These are phyloP conservation scores for Drosera spatulata DNA, from an alignment of 179 eudicot species.

Conservation along the genomic window DNA sequence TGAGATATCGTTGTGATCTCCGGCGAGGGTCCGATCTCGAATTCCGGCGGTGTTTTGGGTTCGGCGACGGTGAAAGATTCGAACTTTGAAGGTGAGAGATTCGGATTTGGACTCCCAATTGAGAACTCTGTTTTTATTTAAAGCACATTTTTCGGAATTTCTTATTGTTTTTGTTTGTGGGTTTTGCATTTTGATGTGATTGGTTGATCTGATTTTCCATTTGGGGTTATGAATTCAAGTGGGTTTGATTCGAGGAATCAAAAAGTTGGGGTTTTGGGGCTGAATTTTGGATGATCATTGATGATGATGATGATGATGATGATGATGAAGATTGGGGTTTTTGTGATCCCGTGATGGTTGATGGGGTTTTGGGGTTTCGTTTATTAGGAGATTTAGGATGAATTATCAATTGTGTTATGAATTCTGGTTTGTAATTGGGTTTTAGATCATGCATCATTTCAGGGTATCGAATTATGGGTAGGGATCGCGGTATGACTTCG, in stretches of 20 bases:
- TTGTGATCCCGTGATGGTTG: background rate
- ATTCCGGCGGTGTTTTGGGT: slow-evolving; percentile 4
- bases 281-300: background rate
- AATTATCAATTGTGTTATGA: no score
- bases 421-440: no score
- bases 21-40: slow-evolving; percentile 11
- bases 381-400: no score
- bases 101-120: background rate
- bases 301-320: slow-evolving; percentile 7
- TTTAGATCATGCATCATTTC: no score
- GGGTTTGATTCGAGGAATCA: slow-evolving; percentile 16
- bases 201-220: slow-evolving; percentile 6
- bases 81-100: slow-evolving; percentile 20
- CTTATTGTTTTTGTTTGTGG: background rate
- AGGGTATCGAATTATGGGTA: no score
- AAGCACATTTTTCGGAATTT: background rate
- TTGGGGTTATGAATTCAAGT: background rate
- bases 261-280: background rate
- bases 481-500: no score
- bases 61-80: slow-evolving; percentile 4
- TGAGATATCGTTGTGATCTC: slow-evolving; percentile 2
- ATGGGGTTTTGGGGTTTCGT: no score
- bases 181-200: slow-evolving; percentile 4
- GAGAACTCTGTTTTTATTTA: background rate
- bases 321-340: background rate